A percentile compares a stretch with the other conserved stretches of the same genome.
phyloP scores from a whole-genome alignment of 192 early-diverging fungal genomes.

The Coemansia sp. region DNA sequence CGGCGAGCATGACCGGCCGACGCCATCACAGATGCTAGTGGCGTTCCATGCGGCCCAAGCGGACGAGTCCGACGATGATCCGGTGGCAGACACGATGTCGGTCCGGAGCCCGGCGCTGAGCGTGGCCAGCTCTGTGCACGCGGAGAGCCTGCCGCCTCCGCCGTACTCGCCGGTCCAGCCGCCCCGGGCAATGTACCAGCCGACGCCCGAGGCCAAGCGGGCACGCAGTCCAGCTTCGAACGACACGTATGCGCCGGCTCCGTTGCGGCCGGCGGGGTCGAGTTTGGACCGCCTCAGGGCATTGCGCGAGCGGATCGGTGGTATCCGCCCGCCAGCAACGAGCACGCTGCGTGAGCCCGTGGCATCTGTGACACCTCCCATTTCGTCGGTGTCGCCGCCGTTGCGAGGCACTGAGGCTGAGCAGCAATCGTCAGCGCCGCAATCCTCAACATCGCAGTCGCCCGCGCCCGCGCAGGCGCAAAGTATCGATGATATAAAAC shows the following conservation, averaged over 20 bases:
- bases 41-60: conserved; percentile 20
- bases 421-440: not conserved
- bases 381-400: not conserved
- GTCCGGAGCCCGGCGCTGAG: conserved; percentile 2
- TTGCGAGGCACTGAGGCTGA: not conserved
- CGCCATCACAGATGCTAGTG: conserved; percentile 26
- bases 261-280: not conserved
- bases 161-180: conserved; percentile 26
- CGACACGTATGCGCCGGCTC: not conserved
- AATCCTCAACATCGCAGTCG: not conserved
- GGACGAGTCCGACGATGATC: not conserved
- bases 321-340: not conserved
- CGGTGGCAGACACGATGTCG: not conserved
- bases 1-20: conserved; percentile 9
- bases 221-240: conserved; percentile 7
- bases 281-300: conserved; percentile 15
- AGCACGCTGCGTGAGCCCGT: not conserved
- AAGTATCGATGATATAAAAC: conserved; percentile 20
- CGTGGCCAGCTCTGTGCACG: not conserved
- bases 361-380: not conserved
- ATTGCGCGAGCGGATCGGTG: conserved; percentile 32
- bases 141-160: conserved; percentile 17
- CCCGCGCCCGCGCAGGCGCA: not conserved
- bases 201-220: not conserved
- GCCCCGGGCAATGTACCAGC: not conserved